Percentiles rank a stretch among this genome's conserved stretches.
Evolutionary conservation across 2,329 filamentous ascomycete genomes (phyloP).

Genomic region (Calonectria hawksworthii): DNA sequence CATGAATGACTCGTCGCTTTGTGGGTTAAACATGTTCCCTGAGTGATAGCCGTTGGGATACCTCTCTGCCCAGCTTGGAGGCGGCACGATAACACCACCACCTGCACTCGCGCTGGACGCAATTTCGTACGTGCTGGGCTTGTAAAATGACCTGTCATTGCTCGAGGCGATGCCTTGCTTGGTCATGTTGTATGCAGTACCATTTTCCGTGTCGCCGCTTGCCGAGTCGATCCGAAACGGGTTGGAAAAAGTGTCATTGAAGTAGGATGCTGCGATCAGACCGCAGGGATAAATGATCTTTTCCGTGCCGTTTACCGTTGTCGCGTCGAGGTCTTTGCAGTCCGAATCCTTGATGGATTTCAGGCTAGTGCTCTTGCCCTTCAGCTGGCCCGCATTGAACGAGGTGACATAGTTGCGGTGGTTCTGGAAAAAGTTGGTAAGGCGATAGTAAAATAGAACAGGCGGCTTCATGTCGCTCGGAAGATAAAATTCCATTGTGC

Average conservation of each 20-base stretch:
- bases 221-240: neutral
- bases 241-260: neutral
- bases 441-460: neutral
- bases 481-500: neutral
- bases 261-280: neutral
- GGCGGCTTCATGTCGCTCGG: neutral
- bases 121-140: neutral
- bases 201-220: neutral
- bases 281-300: slow-evolving; percentile 7
- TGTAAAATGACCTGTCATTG: neutral
- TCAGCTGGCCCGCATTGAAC: neutral
- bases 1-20: neutral
- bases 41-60: neutral
- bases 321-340: neutral
- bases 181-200: neutral
- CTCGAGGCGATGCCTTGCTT: neutral
- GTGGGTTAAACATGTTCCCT: neutral
- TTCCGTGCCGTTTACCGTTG: neutral
- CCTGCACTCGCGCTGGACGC: neutral
- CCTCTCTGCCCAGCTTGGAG: neutral
- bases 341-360: neutral
- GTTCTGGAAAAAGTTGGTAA: neutral
- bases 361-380: neutral
- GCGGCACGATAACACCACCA: neutral
- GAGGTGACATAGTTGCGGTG: neutral